phyloP scores from a whole-genome alignment of 2,329 filamentous ascomycete genomes.

The Arthroderma sp. region DNA sequence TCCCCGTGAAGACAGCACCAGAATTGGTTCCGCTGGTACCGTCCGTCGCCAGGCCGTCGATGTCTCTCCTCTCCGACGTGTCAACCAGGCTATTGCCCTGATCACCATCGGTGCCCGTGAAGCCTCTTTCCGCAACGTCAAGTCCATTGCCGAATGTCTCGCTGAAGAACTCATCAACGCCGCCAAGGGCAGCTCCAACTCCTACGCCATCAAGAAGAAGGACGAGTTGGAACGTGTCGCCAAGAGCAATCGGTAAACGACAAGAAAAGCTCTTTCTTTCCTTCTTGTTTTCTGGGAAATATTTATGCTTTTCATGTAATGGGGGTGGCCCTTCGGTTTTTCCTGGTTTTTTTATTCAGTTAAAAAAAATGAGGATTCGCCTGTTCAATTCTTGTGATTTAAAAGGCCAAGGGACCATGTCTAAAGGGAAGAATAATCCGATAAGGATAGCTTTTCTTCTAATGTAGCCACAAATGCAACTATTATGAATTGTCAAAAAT shows the following conservation, averaged over 20 bases:
- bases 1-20: slow-evolving; percentile 98
- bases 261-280: slow-evolving; percentile 25
- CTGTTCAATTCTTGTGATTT: slow-evolving; percentile 7
- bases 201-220: slow-evolving; percentile 99
- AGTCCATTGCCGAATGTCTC: slow-evolving; percentile 98
- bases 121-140: slow-evolving; percentile 99
- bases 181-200: slow-evolving; percentile 99
- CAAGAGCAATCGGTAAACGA: slow-evolving; percentile 98
- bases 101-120: slow-evolving; percentile 98
- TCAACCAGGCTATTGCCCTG: slow-evolving; percentile 99
- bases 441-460: slow-evolving; percentile 10
- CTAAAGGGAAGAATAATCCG: slow-evolving; percentile 6
- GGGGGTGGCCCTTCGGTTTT: slow-evolving; percentile 21
- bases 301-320: slow-evolving; percentile 13
- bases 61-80: slow-evolving; percentile 96
- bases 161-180: slow-evolving; percentile 99
- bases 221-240: slow-evolving; percentile 99
- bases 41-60: slow-evolving; percentile 99
- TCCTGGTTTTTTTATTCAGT: slow-evolving; percentile 3
- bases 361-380: slow-evolving; percentile 12
- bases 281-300: slow-evolving; percentile 23
- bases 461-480: slow-evolving; percentile 10
- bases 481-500: slow-evolving; percentile 4
- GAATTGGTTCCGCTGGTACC: slow-evolving; percentile 98
- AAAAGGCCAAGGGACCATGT: slow-evolving; percentile 1